A percentile compares a stretch with the other conserved stretches of the same genome.
These are phyloP conservation scores for Diaporthe sp. DNA, from an alignment of 2,329 filamentous ascomycete species.

Conservation along the genomic window DNA sequence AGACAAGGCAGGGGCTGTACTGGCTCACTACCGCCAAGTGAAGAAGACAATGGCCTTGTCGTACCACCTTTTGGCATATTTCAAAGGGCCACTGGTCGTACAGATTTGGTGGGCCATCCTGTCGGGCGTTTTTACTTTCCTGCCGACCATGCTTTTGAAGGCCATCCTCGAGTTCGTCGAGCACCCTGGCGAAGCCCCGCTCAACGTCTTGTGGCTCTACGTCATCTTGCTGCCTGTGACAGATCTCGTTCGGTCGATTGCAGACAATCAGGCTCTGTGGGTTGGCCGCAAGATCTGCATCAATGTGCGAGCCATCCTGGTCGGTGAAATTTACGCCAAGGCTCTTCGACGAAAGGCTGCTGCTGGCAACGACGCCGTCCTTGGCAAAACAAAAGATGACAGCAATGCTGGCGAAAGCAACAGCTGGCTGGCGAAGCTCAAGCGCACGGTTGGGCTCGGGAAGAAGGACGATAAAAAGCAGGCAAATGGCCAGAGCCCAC, in stretches of 20 bases:
- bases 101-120: constrained; percentile 86
- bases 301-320: constrained; percentile 90
- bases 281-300: constrained; percentile 95
- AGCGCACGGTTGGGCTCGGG: constrained; percentile 69
- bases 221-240: constrained; percentile 90
- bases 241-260: constrained; percentile 82
- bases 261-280: constrained; percentile 89
- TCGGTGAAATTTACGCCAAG: constrained; percentile 98
- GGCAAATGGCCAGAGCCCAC: constrained; percentile 46
- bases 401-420: constrained; percentile 48
- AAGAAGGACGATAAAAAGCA: constrained; percentile 64
- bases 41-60: constrained; percentile 84
- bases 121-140: constrained; percentile 86
- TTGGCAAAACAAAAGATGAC: constrained; percentile 65
- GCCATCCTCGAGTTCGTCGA: constrained; percentile 96
- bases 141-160: constrained; percentile 89
- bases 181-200: constrained; percentile 76
- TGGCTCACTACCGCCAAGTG: constrained; percentile 85
- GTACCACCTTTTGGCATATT: constrained; percentile 85
- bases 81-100: constrained; percentile 78
- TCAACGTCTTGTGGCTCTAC: constrained; percentile 94
- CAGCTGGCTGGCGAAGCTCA: constrained; percentile 60
- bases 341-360: constrained; percentile 91
- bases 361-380: constrained; percentile 77
- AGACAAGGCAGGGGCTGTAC: constrained; percentile 85